Evolutionary conservation across 495 filamentous ascomycete genomes (phyloP), one percentile per base, ranked within the genome.

Genomic region (Podospora australis): DNA sequence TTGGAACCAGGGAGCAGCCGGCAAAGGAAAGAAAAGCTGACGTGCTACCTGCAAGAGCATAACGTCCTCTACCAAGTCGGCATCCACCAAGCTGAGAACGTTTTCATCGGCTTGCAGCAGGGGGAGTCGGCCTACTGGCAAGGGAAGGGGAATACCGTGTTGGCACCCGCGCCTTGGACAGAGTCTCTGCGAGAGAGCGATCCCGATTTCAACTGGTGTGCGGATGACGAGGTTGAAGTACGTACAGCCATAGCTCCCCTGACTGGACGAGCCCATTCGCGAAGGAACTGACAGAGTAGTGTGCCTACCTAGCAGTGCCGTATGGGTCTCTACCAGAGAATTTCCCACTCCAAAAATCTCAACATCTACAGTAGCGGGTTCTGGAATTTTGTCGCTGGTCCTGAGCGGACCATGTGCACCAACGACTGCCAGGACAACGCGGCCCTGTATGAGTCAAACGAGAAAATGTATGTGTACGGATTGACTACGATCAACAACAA

Each of bases 311-410:
- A n/a, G 4, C 44, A 58, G 52, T 79, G 74, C 51, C 68, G 72
- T 17, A 75, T 74, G 66, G 71, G 63, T 2, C 49, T 66, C n/a
- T 73, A 68, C 29, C 66, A 70, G 49, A 60, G 63, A 34, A 67
- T 78, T 36, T 49, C 54, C 14, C 58, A 54, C n/a, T 70, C 68
- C 0, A 66, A 58, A 8, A 44, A 71, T 36, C 39, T 78, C 5
- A 69, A 69, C 45, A 54, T 77, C 13, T 78, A 78, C 53, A 70
- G 70, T 8, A 63, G 64, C 3, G 72, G 70, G 17, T 73, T 72
- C 46, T 79, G 75, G 75, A 69, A 62, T 6, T 79, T 78, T 48
- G 75, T 75, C 57, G 69, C 73, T 50, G 64, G 67, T 32, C 48
- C 59, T 17, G 57, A 54, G 1, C 56, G 60, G n/a, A 36, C 49